Conservation (phyloP, 192 early-diverging fungal genomes). For the Backusella sp. region DNA sequence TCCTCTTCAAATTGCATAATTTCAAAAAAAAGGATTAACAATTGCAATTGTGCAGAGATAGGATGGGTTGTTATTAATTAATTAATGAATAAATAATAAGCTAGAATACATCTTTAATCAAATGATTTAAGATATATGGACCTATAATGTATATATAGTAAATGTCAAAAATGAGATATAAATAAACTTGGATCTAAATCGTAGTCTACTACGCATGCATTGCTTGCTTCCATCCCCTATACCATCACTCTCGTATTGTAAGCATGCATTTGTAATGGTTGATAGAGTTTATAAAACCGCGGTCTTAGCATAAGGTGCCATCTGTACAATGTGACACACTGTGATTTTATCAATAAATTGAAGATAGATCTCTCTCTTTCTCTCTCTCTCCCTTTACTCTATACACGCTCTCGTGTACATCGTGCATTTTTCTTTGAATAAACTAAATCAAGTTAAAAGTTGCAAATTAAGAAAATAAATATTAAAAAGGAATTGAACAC, state of each 20-base stretch:
- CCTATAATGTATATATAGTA: too few species aligned
- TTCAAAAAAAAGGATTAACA: neutral
- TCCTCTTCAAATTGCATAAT: neutral
- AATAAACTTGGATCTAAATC: too few species aligned
- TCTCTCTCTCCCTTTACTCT: neutral
- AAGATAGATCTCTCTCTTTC: neutral
- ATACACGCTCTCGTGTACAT: neutral
- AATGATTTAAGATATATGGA: too few species aligned
- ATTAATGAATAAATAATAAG: too few species aligned
- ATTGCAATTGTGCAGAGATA: too few species aligned
- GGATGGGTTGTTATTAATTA: too few species aligned
- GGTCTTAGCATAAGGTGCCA: neutral
- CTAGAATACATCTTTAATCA: too few species aligned
- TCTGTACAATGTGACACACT: neutral
- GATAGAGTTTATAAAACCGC: neutral
- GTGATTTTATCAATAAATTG: conserved; percentile 1
- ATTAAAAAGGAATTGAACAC: neutral
- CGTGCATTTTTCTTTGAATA: neutral
- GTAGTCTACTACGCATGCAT: too few species aligned
- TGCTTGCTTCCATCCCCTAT: too few species aligned
- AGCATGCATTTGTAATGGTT: neutral
- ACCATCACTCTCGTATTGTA: neutral
- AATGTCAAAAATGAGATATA: too few species aligned
- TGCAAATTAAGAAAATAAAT: neutral
- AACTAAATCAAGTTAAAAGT: neutral